Conservation (phyloP, 2,329 filamentous ascomycete genomes). For the Capronia americana region DNA sequence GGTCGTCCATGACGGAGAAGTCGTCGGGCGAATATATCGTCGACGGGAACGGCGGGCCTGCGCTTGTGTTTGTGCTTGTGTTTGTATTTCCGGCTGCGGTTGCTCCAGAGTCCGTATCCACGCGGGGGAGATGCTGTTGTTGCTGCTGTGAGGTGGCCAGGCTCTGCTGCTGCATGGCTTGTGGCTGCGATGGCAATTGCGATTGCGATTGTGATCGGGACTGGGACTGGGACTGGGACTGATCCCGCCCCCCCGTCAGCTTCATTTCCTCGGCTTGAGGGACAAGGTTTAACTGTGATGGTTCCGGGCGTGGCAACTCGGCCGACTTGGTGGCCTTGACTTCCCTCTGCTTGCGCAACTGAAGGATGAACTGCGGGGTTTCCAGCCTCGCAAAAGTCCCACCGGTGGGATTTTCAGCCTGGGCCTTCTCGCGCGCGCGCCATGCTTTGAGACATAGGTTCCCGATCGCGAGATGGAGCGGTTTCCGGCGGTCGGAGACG, state of each 20-base stretch:
- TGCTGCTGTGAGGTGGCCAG: neutral
- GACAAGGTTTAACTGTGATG: neutral
- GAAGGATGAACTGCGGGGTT: constrained; percentile 30
- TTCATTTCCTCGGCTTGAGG: constrained; percentile 8
- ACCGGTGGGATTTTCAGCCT: constrained; percentile 1
- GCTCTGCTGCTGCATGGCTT: neutral
- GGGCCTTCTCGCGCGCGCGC: constrained; percentile 46
- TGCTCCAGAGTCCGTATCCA: neutral
- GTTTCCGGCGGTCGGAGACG: constrained; percentile 43
- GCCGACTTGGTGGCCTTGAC: constrained; percentile 4
- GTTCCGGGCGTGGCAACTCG: neutral
- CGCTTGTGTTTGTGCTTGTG: neutral
- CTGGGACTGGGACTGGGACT: neutral
- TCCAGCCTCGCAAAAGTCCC: constrained; percentile 33
- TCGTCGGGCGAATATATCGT: constrained; percentile 16
- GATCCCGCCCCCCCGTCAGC: neutral
- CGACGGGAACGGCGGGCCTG: neutral
- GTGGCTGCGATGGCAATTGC: neutral
- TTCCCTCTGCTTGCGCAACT: constrained; percentile 28
- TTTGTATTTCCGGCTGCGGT: too few relatives aligned
- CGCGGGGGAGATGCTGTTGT: neutral
- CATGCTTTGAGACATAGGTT: constrained; percentile 55
- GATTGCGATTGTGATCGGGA: neutral
- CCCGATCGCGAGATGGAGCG: constrained; percentile 51
- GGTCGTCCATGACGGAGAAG: constrained; percentile 18